phyloP scores from a whole-genome alignment of 1,139 yeast species.

The Pneumocystis carinii region DNA sequence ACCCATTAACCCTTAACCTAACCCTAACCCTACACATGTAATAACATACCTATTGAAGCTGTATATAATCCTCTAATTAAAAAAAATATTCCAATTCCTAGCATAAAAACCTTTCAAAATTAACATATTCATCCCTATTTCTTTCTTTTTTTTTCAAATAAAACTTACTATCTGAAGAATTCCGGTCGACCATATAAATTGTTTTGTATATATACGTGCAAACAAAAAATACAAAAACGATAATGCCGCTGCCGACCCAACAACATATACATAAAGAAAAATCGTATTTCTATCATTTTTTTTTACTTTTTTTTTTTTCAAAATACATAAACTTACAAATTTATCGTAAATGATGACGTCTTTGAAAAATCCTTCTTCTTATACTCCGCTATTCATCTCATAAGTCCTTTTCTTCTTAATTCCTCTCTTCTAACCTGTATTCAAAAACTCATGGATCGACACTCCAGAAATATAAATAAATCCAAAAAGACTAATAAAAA shows the following conservation, averaged over 20 bases:
- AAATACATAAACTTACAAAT: not conserved
- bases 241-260: conserved; percentile 45
- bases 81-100: conserved; percentile 15
- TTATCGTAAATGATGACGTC: conserved; percentile 35
- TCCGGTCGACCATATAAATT: conserved; percentile 55
- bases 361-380: not conserved
- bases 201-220: conserved; percentile 48
- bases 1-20: conserved; percentile 50
- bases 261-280: conserved; percentile 51
- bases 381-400: not conserved
- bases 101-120: not conserved
- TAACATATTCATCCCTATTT: not conserved
- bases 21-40: not conserved
- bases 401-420: not conserved
- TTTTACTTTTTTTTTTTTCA: not conserved
- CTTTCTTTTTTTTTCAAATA: not conserved
- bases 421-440: not conserved
- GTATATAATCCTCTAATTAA: not conserved
- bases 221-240: conserved; percentile 41
- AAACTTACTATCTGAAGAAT: conserved; percentile 32
- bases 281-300: conserved; percentile 42
- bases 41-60: not conserved
- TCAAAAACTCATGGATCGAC: conserved; percentile 47
- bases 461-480: conserved; percentile 59
- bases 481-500: conserved; percentile 47